Base-by-base conservation (phyloP, 2,329 filamentous ascomycete species). In the Fusarium piperis region DNA sequence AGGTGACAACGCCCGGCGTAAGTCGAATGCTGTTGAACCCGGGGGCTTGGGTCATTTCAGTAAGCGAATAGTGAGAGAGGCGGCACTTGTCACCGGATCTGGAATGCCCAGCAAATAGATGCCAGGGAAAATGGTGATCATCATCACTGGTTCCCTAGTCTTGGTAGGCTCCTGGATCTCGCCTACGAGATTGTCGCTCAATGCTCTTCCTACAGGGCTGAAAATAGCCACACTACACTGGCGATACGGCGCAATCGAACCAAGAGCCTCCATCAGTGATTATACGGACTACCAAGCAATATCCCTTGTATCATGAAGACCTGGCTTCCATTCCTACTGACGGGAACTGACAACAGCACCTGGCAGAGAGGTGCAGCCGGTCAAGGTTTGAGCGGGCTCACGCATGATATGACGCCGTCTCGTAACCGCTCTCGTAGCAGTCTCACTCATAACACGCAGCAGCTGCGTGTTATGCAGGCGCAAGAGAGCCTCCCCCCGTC, bases 101-200 rank as follows among this genome's bases (percentile, higher is more conserved):
- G 36, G 57, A 59, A 44, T 55, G 38, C 51, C 51, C 51, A 36
- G 30, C 32, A 36, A 59, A 71, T 59, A 53, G 41, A 64, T 46
- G 71, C 38, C 62, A 73, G 62, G 70, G 56, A 72, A 72, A 59
- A 70, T 67, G 59, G 66, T 59, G 70, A 72, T 72, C 70, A 62
- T 62, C 70, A 67, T 70, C 59, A 58, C 65, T 38, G 62, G 61
- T 70, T 33, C 28, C 72, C 59, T 62, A 71, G 65, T 71, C 38
- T 64, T 64, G 28, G 28, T 48, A 59, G 36, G 39, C 30, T 59
- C 38, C 48, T 63, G 65, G 69, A n/a, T 70, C 70, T 73, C 70
- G 70, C 56, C 44, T 70, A 67, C 35, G 59, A 70, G 69, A 72
- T 64, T 70, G 62, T 72, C 58, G 48, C 68, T 60, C 56, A 51